phyloP scores from a whole-genome alignment of 23 red algal genomes.

The Gracilaria domingensis region DNA sequence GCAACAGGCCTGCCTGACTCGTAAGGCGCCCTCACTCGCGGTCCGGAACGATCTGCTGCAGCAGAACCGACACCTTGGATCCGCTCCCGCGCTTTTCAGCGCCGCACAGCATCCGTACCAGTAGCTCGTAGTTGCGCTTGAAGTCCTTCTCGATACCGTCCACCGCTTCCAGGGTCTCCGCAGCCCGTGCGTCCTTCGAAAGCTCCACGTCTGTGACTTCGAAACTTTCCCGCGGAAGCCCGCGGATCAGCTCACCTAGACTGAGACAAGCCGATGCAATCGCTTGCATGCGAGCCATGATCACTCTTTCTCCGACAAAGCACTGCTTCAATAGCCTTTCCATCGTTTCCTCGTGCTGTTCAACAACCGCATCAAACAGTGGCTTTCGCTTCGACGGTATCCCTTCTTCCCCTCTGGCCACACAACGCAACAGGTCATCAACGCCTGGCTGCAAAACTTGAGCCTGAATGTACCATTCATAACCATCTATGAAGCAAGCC shows the following conservation, averaged over 20 bases:
- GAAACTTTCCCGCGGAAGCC: background rate
- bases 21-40: background rate
- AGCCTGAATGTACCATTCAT: conserved; percentile 59
- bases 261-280: conserved; percentile 8
- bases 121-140: background rate
- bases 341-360: conserved; percentile 33
- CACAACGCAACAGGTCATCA: background rate
- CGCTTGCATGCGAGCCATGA: conserved; percentile 28
- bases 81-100: background rate
- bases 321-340: conserved; percentile 54
- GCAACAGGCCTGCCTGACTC: too few species aligned
- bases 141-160: background rate
- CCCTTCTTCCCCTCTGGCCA: background rate
- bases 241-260: background rate
- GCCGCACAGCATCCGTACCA: background rate
- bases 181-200: background rate
- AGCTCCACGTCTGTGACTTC: too few species aligned
- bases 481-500: conserved; percentile 46
- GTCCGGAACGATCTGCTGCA: background rate
- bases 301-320: conserved; percentile 42
- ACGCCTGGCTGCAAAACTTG: conserved; percentile 53
- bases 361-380: conserved; percentile 37
- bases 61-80: background rate
- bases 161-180: background rate
- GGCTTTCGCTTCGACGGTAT: background rate